These are phyloP conservation scores for Paramarasmius palmivorus DNA, from an alignment of 1,284 basidiomycete species.

Conservation along the genomic window DNA sequence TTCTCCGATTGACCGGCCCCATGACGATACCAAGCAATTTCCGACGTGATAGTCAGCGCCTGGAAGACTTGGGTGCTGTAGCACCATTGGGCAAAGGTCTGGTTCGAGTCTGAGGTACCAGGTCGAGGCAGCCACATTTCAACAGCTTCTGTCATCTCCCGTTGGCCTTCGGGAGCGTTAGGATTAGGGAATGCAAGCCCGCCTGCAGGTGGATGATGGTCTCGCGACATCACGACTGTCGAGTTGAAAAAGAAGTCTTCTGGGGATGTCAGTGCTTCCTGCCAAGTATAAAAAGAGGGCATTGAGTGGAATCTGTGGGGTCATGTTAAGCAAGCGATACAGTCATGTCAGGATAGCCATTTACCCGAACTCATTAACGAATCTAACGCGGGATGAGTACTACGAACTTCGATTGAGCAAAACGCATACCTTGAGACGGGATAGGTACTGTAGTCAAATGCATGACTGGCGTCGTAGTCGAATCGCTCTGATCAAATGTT, in stretches of 20 bases:
- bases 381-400: constrained; percentile 38
- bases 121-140: constrained; percentile 56
- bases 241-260: constrained; percentile 63
- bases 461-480: constrained; percentile 55
- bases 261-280: constrained; percentile 52
- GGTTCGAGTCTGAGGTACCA: constrained; percentile 47
- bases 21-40: constrained; percentile 61
- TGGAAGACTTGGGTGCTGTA: constrained; percentile 63
- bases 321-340: background rate
- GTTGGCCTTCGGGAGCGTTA: constrained; percentile 55
- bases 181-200: constrained; percentile 58
- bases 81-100: constrained; percentile 63
- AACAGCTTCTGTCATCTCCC: constrained; percentile 53
- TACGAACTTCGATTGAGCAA: background rate
- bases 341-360: constrained; percentile 7
- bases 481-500: constrained; percentile 42
- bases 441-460: constrained; percentile 59
- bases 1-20: constrained; percentile 57
- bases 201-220: constrained; percentile 62
- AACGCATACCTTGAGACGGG: constrained; percentile 45
- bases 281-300: constrained; percentile 65
- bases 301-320: constrained; percentile 59
- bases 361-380: constrained; percentile 64
- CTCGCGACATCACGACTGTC: constrained; percentile 55
- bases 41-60: constrained; percentile 56